These are phyloP conservation scores for Mucor indicus DNA, from an alignment of 371 early-diverging fungal species.

Conservation along the genomic window DNA sequence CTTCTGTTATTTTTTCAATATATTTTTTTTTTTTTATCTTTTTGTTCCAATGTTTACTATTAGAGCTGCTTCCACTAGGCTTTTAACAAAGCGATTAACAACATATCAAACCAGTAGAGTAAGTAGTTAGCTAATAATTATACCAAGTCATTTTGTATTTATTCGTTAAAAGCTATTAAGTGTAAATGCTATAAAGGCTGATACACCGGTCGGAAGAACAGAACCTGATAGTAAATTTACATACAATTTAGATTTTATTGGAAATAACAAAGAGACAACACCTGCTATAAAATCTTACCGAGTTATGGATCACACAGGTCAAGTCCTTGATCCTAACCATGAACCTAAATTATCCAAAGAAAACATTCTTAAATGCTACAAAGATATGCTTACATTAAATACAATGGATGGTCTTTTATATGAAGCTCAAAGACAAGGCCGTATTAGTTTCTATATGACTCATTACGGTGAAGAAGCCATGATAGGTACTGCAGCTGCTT, in stretches of 20 bases:
- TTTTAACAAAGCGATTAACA: too few species aligned
- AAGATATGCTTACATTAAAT: conserved; percentile 86
- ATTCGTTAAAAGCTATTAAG: too few species aligned
- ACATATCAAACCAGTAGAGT: too few species aligned
- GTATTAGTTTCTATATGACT: conserved; percentile 98
- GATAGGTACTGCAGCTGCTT: conserved; percentile 89
- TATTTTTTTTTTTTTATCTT: too few species aligned
- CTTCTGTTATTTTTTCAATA: too few species aligned
- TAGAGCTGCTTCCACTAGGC: too few species aligned
- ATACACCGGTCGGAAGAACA: too few species aligned
- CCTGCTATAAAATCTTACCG: conserved; percentile 86
- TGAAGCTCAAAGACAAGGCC: conserved; percentile 97
- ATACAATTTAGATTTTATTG: not conserved
- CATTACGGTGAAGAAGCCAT: conserved; percentile 97
- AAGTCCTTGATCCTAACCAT: conserved; percentile 62
- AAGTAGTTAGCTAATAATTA: too few species aligned
- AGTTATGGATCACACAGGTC: conserved; percentile 89
- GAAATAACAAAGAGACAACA: conserved; percentile 39
- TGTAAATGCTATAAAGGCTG: too few species aligned
- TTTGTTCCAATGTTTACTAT: too few species aligned
- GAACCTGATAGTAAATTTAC: too few species aligned
- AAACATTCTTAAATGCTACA: conserved; percentile 75
- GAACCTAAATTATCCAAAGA: conserved; percentile 83
- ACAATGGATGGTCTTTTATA: conserved; percentile 92
- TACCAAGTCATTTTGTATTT: too few species aligned